These are phyloP conservation scores for Solanum sejunctum DNA, from an alignment of 257 asterid genomes.

Conservation along the genomic window DNA sequence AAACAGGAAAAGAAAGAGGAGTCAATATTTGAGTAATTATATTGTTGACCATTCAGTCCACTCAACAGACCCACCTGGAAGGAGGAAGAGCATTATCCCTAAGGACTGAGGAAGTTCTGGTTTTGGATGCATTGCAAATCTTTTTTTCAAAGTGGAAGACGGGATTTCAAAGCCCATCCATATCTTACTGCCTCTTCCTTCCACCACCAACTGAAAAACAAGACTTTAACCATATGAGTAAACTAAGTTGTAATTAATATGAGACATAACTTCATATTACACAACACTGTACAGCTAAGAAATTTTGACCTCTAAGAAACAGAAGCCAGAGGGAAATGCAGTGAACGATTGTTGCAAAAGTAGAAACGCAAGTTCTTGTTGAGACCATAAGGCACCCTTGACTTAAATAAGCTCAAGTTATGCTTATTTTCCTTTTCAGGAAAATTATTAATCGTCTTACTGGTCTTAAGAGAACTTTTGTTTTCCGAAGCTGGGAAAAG, in stretches of 20 bases:
- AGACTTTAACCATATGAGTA: conserved; percentile 2
- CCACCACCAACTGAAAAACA: conserved; percentile 41
- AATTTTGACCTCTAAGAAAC: background rate
- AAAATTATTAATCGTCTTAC: background rate
- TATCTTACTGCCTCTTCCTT: conserved; percentile 25
- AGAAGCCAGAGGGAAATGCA: background rate
- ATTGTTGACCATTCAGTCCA: conserved; percentile 57
- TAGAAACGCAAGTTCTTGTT: background rate
- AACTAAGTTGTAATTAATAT: conserved; percentile 12
- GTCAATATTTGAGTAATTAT: conserved; percentile 56
- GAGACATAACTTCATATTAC: background rate
- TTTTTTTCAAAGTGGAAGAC: conserved; percentile 51
- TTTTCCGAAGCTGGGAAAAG: background rate
- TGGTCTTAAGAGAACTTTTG: background rate
- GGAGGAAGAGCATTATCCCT: conserved; percentile 27
- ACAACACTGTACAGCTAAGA: background rate
- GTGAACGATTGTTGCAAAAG: background rate
- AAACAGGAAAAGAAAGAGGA: conserved; percentile 67
- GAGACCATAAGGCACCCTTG: background rate
- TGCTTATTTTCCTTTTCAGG: background rate
- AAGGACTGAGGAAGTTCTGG: conserved; percentile 17
- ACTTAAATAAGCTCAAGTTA: background rate
- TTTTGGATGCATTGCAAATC: conserved; percentile 32
- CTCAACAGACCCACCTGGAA: conserved; percentile 38
- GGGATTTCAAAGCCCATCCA: conserved; percentile 53